Percentiles rank a stretch among this genome's conserved stretches.
Conservation (phyloP, 345 rosid genomes). For the Boechera divaricarpa region DNA sequence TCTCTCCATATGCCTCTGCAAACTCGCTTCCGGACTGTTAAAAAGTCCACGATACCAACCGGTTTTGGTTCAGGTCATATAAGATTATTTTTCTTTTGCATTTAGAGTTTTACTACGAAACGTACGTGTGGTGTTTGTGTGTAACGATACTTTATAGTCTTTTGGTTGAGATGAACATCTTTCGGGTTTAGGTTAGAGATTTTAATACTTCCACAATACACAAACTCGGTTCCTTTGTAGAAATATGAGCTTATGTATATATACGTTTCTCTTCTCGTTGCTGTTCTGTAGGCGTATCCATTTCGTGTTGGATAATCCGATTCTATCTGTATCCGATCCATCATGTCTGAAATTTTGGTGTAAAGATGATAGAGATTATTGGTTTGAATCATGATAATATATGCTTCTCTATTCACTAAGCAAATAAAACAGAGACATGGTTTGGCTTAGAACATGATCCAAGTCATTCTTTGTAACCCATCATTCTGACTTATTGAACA, state of each 20-base stretch:
- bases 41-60: background rate
- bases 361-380: no score
- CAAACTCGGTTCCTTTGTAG: constrained; percentile 26
- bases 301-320: no score
- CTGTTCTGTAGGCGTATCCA: no score
- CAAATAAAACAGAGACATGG: no score
- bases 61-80: constrained; percentile 15
- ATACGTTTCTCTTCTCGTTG: background rate
- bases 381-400: no score
- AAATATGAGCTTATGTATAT: constrained; percentile 29
- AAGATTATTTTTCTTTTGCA: constrained; percentile 25
- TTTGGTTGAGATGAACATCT: constrained; percentile 44
- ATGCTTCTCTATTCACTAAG: no score
- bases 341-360: no score
- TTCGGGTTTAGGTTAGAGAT: constrained; percentile 39
- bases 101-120: constrained; percentile 25
- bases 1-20: constrained; percentile 90
- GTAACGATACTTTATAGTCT: constrained; percentile 33
- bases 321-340: no score
- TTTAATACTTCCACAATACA: background rate
- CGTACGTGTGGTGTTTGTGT: constrained; percentile 6
- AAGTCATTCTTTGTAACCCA: no score
- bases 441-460: no score
- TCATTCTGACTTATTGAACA: no score
- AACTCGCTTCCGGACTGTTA: constrained; percentile 72